Evolutionary conservation across 1,139 yeast genomes (phyloP).

Genomic region (Sugiyamaella grinbergsii): DNA sequence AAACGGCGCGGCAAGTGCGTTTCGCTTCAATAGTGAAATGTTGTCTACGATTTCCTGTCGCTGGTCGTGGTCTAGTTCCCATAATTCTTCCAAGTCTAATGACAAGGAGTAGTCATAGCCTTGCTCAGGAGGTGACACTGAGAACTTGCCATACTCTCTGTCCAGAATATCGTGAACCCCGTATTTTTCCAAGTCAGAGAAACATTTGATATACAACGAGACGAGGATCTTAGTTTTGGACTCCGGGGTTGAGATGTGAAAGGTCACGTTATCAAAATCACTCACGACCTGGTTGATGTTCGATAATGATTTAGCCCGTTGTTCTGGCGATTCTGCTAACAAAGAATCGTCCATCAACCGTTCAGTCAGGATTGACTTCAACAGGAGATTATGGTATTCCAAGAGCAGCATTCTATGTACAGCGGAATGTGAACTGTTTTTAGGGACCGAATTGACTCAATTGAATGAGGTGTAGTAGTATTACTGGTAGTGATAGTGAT

Average conservation of each 20-base stretch:
- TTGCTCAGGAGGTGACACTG: constrained; percentile 55
- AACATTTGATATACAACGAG: constrained; percentile 75
- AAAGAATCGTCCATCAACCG: constrained; percentile 43
- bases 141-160: constrained; percentile 48
- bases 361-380: constrained; percentile 47
- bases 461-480: no score
- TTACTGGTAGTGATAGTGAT: no score
- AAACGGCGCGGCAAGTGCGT: constrained; percentile 91
- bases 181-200: constrained; percentile 67
- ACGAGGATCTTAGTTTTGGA: constrained; percentile 63
- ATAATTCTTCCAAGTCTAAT: constrained; percentile 58
- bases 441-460: no score
- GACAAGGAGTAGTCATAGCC: constrained; percentile 83
- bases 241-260: constrained; percentile 84
- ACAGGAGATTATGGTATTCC: constrained; percentile 48
- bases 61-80: constrained; percentile 47
- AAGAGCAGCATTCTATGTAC: constrained; percentile 42
- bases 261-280: constrained; percentile 94
- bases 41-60: constrained; percentile 57
- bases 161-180: constrained; percentile 52
- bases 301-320: constrained; percentile 25
- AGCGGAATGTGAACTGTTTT: no score
- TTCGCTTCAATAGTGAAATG: constrained; percentile 76
- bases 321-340: constrained; percentile 21
- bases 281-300: constrained; percentile 81